Percentiles rank a stretch among this genome's conserved stretches.
Evolutionary conservation across 495 filamentous ascomycete genomes (phyloP).

Genomic region (Penicillium paxilli): DNA sequence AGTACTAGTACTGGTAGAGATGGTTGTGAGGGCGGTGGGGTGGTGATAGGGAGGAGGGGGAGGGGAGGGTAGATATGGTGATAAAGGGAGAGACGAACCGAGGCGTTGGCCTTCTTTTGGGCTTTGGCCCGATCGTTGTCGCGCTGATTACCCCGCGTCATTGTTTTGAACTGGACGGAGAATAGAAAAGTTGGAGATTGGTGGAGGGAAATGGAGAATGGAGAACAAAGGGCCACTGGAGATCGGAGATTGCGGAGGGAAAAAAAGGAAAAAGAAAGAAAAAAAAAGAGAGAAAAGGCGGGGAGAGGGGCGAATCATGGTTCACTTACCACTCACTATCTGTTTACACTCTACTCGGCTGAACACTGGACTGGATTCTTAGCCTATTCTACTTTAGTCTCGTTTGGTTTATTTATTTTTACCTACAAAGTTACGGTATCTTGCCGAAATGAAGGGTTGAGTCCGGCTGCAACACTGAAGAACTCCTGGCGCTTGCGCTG

Average conservation of each 20-base stretch:
- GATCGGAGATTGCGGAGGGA: neutral
- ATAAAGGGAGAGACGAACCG: slow-evolving; percentile 29
- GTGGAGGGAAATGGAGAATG: neutral
- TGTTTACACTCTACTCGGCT: too few relatives aligned
- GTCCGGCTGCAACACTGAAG: neutral
- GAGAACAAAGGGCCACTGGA: neutral
- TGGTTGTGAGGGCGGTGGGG: too few relatives aligned
- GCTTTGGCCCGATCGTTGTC: slow-evolving; percentile 84
- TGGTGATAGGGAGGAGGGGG: too few relatives aligned
- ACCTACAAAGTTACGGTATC: neutral
- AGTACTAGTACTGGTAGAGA: too few relatives aligned
- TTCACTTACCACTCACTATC: too few relatives aligned
- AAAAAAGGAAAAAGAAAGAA: slow-evolving; percentile 2
- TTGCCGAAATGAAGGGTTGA: neutral
- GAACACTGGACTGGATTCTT: neutral
- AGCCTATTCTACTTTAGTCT: too few relatives aligned
- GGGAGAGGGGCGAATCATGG: slow-evolving; percentile 7
- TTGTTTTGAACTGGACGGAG: slow-evolving; percentile 34
- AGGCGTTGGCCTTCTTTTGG: slow-evolving; percentile 59
- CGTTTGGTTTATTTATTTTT: neutral
- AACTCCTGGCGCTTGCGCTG: slow-evolving; percentile 6
- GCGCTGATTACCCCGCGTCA: slow-evolving; percentile 93
- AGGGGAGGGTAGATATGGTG: slow-evolving; percentile 17
- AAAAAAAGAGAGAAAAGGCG: neutral
- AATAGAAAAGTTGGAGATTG: neutral